Conservation (phyloP, 2,329 filamentous ascomycete species). For the Paradendryphiella salina region DNA sequence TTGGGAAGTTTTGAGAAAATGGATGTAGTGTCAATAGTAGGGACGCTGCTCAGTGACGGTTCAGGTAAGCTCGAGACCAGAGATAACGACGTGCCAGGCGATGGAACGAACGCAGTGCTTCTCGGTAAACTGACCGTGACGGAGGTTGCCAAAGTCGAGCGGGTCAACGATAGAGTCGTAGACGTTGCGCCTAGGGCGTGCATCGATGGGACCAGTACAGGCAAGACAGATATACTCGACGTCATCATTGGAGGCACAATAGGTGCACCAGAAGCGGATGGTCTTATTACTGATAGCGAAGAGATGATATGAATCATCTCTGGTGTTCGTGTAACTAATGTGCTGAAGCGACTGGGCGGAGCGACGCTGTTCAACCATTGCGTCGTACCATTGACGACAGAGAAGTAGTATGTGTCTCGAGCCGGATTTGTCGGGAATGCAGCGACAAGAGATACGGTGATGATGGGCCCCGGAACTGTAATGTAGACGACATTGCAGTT, state of each 20-base stretch:
- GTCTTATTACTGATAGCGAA: neutral
- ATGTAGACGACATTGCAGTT: constrained; percentile 42
- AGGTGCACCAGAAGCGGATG: neutral
- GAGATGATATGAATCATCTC: constrained; percentile 4
- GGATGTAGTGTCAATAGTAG: neutral
- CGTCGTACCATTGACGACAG: constrained; percentile 40
- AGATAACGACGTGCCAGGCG: neutral
- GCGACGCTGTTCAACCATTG: constrained; percentile 37
- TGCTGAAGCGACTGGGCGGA: constrained; percentile 31
- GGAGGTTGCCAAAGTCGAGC: neutral
- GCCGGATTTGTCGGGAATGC: constrained; percentile 29
- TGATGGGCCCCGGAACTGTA: constrained; percentile 39
- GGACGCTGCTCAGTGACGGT: neutral
- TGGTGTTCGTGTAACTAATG: constrained; percentile 9
- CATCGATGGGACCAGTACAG: neutral
- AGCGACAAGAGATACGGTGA: constrained; percentile 40
- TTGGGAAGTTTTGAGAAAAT: neutral
- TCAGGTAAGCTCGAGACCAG: neutral
- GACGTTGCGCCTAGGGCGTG: no score
- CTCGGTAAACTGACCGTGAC: neutral
- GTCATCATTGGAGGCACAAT: neutral
- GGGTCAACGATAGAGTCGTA: neutral
- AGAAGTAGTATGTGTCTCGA: constrained; percentile 41
- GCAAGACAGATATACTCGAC: neutral
- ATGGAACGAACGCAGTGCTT: neutral